Conservation (phyloP, 2,329 filamentous ascomycete species). For the Hyphodiscus sp. region DNA sequence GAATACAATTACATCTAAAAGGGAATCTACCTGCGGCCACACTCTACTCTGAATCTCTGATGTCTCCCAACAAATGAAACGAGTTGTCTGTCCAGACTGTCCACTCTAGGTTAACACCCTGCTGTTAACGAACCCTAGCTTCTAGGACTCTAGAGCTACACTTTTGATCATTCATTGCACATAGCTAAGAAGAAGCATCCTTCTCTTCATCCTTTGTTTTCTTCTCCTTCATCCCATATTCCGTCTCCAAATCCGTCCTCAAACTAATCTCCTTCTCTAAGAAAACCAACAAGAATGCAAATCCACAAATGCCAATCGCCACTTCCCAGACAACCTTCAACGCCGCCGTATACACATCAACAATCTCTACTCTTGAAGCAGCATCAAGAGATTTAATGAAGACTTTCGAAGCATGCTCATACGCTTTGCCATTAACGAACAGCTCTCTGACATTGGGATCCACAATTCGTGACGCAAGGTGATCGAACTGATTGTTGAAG, state of each 20-base stretch:
- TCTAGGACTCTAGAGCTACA: too few relatives aligned
- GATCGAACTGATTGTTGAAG: slow-evolving; percentile 12
- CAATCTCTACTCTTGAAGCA: neutral
- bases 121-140: too few relatives aligned
- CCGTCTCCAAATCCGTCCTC: slow-evolving; percentile 8
- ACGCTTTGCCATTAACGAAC: slow-evolving; percentile 11
- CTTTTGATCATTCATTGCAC: too few relatives aligned
- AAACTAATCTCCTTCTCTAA: slow-evolving; percentile 11
- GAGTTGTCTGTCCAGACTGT: too few relatives aligned
- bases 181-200: too few relatives aligned
- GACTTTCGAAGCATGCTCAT: slow-evolving; percentile 3
- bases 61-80: too few relatives aligned
- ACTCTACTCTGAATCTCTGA: too few relatives aligned
- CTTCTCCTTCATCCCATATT: slow-evolving; percentile 11
- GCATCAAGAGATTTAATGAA: slow-evolving; percentile 8
- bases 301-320: slow-evolving; percentile 5
- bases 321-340: slow-evolving; percentile 11
- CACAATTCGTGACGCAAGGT: neutral
- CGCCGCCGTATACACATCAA: slow-evolving; percentile 2
- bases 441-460: slow-evolving; percentile 1
- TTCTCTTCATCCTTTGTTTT: neutral
- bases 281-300: slow-evolving; percentile 6
- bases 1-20: too few relatives aligned
- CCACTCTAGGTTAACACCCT: too few relatives aligned
- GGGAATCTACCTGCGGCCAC: too few relatives aligned